Conservation (phyloP, 2,329 filamentous ascomycete species). For the Botrytis elliptica region DNA sequence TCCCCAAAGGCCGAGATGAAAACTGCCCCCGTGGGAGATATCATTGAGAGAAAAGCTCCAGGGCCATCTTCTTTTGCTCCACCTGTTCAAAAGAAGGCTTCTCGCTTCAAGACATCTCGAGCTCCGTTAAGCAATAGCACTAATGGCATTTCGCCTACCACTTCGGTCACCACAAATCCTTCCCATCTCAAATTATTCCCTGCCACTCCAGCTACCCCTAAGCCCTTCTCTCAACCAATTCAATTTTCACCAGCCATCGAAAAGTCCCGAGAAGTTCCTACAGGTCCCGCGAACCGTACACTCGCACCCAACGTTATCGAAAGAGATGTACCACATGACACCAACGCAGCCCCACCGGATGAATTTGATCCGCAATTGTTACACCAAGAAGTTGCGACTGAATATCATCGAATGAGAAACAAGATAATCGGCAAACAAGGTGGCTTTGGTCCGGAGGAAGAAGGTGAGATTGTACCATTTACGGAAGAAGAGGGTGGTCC, state of each 20-base stretch:
- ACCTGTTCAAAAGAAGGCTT: conserved; percentile 41
- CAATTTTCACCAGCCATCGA: conserved; percentile 31
- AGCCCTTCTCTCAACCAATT: conserved; percentile 33
- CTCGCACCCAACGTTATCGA: conserved; percentile 62
- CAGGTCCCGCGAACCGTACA: conserved; percentile 46
- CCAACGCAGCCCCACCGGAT: conserved; percentile 49
- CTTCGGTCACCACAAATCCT: conserved; percentile 8
- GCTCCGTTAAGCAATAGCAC: conserved; percentile 27
- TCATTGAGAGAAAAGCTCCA: conserved; percentile 40
- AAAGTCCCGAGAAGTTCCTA: conserved; percentile 31
- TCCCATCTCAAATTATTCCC: conserved; percentile 29
- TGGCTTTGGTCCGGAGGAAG: conserved; percentile 72
- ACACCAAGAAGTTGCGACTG: conserved; percentile 73
- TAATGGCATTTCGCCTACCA: conserved; percentile 24
- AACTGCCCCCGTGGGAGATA: conserved; percentile 48
- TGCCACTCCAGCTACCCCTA: conserved; percentile 30
- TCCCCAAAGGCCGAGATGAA: conserved; percentile 20
- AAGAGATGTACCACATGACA: conserved; percentile 44
- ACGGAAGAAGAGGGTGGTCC: conserved; percentile 62
- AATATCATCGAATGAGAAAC: conserved; percentile 82
- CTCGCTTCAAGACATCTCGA: conserved; percentile 45
- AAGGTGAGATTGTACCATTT: conserved; percentile 62
- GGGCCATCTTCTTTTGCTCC: conserved; percentile 26
- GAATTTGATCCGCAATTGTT: conserved; percentile 72
- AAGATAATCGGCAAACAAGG: conserved; percentile 79